Percentiles rank a stretch among this genome's conserved stretches.
These are phyloP conservation scores for Lepidopterella palustris DNA, from an alignment of 495 filamentous ascomycete genomes.

Conservation along the genomic window DNA sequence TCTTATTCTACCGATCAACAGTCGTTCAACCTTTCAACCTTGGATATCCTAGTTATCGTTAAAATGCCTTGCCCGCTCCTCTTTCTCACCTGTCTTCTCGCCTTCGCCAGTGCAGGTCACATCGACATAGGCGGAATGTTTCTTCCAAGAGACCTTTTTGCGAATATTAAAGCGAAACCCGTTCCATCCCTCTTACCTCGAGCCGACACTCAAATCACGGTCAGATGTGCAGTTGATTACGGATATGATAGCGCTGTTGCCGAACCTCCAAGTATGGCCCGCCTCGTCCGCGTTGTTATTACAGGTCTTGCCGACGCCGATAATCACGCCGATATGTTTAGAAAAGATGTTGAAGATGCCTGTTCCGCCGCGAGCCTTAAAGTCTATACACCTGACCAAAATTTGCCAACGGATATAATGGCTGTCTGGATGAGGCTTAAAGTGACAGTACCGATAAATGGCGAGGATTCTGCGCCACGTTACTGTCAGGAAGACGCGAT, in stretches of 20 bases:
- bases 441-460: not conserved
- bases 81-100: not conserved
- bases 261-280: not conserved
- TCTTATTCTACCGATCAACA: not conserved
- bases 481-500: not conserved
- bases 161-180: not conserved
- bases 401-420: not conserved
- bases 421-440: not conserved
- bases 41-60: too few relatives aligned
- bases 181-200: not conserved
- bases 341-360: not conserved
- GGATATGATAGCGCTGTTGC: not conserved
- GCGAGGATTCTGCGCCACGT: not conserved
- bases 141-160: not conserved
- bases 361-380: not conserved
- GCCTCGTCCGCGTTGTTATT: not conserved
- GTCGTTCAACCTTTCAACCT: not conserved
- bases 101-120: not conserved
- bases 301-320: not conserved
- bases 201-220: not conserved
- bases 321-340: not conserved
- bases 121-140: conserved; percentile 1
- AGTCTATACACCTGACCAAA: not conserved
- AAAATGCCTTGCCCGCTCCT: not conserved
- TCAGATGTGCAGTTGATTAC: not conserved